These are phyloP conservation scores for Actinidia arguta DNA, from an alignment of 179 eudicot genomes.

Conservation along the genomic window DNA sequence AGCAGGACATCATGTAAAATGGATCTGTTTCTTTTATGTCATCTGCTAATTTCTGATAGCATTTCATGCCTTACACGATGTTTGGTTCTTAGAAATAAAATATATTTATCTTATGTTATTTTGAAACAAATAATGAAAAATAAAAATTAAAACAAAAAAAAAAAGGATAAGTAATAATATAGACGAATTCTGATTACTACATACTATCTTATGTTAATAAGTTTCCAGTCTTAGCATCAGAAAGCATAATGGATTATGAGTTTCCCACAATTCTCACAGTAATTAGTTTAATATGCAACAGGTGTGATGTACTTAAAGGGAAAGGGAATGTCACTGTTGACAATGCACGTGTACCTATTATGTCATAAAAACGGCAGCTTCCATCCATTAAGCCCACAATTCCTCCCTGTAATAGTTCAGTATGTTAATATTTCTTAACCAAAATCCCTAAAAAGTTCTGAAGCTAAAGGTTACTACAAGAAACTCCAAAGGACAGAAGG, in stretches of 20 bases:
- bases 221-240: background rate
- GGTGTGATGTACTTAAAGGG: background rate
- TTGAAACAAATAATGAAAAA: too few species aligned
- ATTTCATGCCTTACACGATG: too few species aligned
- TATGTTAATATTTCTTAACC: background rate
- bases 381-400: slow-evolving; percentile 82
- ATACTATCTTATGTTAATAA: too few species aligned
- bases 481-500: slow-evolving; percentile 5
- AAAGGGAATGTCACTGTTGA: background rate
- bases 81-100: too few species aligned
- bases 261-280: background rate
- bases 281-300: background rate
- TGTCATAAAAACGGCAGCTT: slow-evolving; percentile 72
- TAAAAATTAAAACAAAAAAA: too few species aligned
- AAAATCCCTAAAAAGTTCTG: background rate
- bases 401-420: slow-evolving; percentile 60
- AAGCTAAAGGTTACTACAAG: background rate
- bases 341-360: slow-evolving; percentile 45
- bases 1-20: too few species aligned
- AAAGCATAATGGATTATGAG: background rate
- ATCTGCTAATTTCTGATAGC: too few species aligned
- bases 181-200: too few species aligned
- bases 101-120: too few species aligned
- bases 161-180: too few species aligned
- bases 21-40: too few species aligned